Conservation (phyloP, 768 basidiomycete genomes). For the Sporobolomyces pararoseus region DNA sequence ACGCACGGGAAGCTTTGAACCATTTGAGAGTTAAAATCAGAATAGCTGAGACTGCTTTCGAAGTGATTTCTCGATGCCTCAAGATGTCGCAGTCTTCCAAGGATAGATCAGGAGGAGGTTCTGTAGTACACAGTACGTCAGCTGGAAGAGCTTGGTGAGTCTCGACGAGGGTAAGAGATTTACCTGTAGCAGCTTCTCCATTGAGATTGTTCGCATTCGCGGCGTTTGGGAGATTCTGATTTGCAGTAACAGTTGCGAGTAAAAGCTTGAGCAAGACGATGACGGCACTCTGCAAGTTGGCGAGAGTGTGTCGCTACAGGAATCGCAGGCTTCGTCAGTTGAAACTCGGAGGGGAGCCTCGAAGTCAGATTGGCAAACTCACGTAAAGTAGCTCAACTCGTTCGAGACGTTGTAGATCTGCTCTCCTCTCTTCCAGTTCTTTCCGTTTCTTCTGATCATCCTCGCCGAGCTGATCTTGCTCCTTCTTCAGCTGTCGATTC, state of each 20-base stretch:
- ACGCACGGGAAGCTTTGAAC: conserved; percentile 97
- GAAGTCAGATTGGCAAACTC: conserved; percentile 46
- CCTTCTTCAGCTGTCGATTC: conserved; percentile 18
- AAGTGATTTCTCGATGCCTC: conserved; percentile 93
- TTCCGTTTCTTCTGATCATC: conserved; percentile 54
- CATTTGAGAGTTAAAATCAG: conserved; percentile 84
- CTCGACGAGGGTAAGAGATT: no score
- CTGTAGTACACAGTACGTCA: conserved; percentile 23
- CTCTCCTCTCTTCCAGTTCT: conserved; percentile 64
- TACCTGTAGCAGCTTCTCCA: conserved; percentile 7
- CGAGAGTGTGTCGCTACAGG: conserved; percentile 74
- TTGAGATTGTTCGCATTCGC: conserved; percentile 3
- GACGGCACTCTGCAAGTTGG: conserved; percentile 82
- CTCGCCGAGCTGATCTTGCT: conserved; percentile 19
- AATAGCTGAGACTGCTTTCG: conserved; percentile 94
- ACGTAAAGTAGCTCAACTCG: conserved; percentile 92
- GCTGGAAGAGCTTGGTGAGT: no score
- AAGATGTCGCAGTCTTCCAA: conserved; percentile 89
- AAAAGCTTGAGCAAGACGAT: conserved; percentile 87
- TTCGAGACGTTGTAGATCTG: conserved; percentile 80
- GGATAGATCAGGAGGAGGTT: conserved; percentile 61
- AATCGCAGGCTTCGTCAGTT: no score
- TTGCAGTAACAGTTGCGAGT: conserved; percentile 85
- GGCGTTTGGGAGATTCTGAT: conserved; percentile 47
- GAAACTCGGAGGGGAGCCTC: background rate